These are phyloP conservation scores for Trichophyton equinum DNA, from an alignment of 2,329 filamentous ascomycete species.

Conservation along the genomic window DNA sequence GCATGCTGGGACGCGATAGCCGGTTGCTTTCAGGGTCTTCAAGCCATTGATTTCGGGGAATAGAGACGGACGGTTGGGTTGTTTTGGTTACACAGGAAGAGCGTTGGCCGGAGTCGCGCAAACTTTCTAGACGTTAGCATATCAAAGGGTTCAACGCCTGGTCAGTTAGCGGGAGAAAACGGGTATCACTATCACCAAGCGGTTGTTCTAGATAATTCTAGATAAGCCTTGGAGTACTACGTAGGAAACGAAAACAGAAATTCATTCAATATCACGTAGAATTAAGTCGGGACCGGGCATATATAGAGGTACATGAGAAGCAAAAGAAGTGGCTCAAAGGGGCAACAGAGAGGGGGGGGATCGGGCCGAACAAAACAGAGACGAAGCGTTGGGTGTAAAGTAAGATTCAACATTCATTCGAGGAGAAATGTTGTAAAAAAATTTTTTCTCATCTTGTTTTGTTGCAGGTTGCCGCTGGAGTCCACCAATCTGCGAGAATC, in stretches of 20 bases:
- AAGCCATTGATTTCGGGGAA: too few species aligned
- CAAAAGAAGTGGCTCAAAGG: background rate
- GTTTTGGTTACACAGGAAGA: background rate
- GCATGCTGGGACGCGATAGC: too few species aligned
- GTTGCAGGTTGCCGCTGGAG: background rate
- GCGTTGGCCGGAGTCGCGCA: background rate
- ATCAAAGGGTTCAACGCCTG: too few species aligned
- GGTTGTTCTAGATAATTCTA: background rate
- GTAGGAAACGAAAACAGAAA: background rate
- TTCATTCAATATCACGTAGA: constrained; percentile 3
- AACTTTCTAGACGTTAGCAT: background rate
- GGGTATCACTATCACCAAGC: background rate
- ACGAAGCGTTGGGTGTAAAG: background rate
- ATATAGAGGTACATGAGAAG: background rate
- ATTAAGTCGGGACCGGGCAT: constrained; percentile 3
- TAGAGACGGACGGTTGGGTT: background rate
- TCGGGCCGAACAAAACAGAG: background rate
- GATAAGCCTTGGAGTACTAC: background rate
- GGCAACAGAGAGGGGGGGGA: background rate
- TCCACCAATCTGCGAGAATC: background rate
- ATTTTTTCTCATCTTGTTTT: background rate
- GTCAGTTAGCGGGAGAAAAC: background rate
- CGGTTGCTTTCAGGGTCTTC: background rate
- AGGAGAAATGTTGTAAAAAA: background rate
- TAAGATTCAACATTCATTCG: background rate